phyloP scores from a whole-genome alignment of 805 yeast species.

The Candida corydali region DNA sequence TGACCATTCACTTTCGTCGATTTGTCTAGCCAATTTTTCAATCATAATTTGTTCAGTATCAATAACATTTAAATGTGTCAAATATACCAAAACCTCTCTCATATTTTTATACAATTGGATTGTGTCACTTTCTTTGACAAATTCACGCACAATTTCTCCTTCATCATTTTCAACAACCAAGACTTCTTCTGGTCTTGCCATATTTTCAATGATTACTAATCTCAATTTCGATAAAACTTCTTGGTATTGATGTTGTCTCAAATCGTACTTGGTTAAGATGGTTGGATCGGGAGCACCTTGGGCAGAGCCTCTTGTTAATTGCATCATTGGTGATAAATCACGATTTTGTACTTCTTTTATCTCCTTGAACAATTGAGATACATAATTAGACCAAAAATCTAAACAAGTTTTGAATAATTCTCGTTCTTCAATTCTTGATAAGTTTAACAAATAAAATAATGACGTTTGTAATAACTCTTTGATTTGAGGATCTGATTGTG shows the following conservation, averaged over 20 bases:
- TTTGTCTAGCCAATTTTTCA: constrained; percentile 84
- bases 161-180: constrained; percentile 96
- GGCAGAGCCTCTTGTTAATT: constrained; percentile 49
- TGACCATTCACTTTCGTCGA: constrained; percentile 97
- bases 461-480: constrained; percentile 64
- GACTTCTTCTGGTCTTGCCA: constrained; percentile 99
- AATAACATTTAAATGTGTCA: constrained; percentile 91
- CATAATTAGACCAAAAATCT: constrained; percentile 91
- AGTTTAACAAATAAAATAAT: constrained; percentile 75
- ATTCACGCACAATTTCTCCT: constrained; percentile 97
- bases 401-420: constrained; percentile 93
- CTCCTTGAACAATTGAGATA: constrained; percentile 77
- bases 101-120: constrained; percentile 91
- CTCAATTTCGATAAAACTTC: constrained; percentile 77
- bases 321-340: constrained; percentile 74
- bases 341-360: constrained; percentile 73
- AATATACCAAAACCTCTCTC: constrained; percentile 92
- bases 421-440: constrained; percentile 90
- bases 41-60: constrained; percentile 95
- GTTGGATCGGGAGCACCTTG: constrained; percentile 89
- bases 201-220: constrained; percentile 90
- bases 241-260: constrained; percentile 83
- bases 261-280: constrained; percentile 67
- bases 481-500: constrained; percentile 23
- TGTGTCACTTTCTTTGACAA: constrained; percentile 95